Base-by-base conservation (phyloP, 352 stramenopile species). In the Phytophthora sp. region DNA sequence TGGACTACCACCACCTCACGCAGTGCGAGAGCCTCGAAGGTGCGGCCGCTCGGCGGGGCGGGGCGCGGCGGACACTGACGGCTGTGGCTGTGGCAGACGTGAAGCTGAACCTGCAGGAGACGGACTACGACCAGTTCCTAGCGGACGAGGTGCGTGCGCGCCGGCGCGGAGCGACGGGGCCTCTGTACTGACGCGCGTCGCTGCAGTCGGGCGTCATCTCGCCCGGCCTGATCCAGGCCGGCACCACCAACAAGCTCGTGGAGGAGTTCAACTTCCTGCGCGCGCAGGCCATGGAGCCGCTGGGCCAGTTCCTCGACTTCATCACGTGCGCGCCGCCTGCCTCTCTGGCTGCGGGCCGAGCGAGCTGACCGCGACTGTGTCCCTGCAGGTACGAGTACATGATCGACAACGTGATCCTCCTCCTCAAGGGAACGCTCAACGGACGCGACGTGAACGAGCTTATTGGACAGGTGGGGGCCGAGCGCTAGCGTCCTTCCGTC, bases 331-430 rank as follows among this genome's bases (percentile, higher is more conserved):
- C 76, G 42, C 15, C 26, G 13, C 8, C 34, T 28, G 23, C 3
- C 13, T 31, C 15, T 17, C 38, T 38, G 4, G 18, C 5, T 43
- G 11, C 11, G 32, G 35, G 17, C 13, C 11, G 5, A 10, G 35
- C 5, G 17, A 11, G 35, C 0, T 39, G 3, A 20, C 13, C 20
- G 32, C 15, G 32, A n/a, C n/a, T 37, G 11, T 50, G 18, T 27
- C 8, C 18, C 8, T 31, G 37, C 81, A 96, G 79, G 69, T 92
- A 87, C 83, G 97, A 99, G 82, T 99, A 99, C 84, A 99, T 99
- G 97, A 99, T 99, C 76, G 97, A 99, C 75, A 99, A 99, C 73
- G 90, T 99, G 46, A 99, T 99, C 77, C 82, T 99, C 31, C 83
- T 99, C 24, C 88, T 99, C 49, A 99, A 99, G 73, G 97, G 97